Base-by-base conservation (phyloP, 2,329 filamentous ascomycete genomes). In the Cordyceps farinosa region DNA sequence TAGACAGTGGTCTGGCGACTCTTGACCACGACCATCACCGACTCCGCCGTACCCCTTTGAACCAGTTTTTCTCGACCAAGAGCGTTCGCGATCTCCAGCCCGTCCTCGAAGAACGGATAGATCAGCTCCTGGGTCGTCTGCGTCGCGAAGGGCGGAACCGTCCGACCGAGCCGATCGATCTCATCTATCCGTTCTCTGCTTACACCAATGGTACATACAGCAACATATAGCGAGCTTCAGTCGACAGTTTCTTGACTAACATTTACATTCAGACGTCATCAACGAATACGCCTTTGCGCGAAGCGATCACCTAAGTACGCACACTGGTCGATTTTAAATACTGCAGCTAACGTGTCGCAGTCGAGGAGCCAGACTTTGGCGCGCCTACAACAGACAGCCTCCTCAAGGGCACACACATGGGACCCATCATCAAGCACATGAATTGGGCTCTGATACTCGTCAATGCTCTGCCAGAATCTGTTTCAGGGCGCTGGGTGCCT, bases 221-320 rank as follows among this genome's bases (percentile, higher is more conserved):
- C 17, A 17, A 10, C n/a, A 47, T 15, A 17, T 34, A 40, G 3
- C 17, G 8, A 13, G 7, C 8, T 44, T 30, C 9, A 17, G 7
- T 42, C 7, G 29, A 32, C 11, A 13, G 30, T 34, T 6, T 8
- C 7, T 42, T 45, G 22, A 15, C 40, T 57, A 17, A 57, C 54
- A 36, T 17, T 17, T 15, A 8, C 17, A 9, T 36, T 4, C 30
- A 75, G 74, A 78, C 60, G 72, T 77, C 40, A 77, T 78, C 50
- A 77, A 76, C 63, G 75, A 78, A 67, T 77, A 77, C 65, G 72
- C 74, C 29, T 77, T 77, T 69, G 72, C 74, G 63, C 69, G 72
- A 57, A 73, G 69, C 59, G 71, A 74, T 29, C 73, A 74, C 40
- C 65, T 76, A 13, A 67, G 71, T 72, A 68, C 17, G 65, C 65